These are phyloP conservation scores for Ogataea trehaloabstinens DNA, from an alignment of 805 yeast species.

Conservation along the genomic window DNA sequence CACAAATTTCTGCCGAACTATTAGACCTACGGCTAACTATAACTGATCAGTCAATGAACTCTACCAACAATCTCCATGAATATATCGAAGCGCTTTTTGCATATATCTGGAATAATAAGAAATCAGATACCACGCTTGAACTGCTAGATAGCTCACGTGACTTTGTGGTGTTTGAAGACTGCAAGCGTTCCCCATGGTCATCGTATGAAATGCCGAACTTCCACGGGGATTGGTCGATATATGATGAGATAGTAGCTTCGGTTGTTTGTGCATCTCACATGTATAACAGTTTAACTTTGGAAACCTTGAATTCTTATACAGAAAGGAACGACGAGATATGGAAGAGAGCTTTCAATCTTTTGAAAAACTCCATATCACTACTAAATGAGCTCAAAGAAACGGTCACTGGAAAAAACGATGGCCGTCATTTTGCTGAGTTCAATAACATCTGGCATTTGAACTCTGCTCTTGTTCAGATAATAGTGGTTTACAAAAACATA, in stretches of 20 bases:
- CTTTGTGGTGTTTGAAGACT: constrained; percentile 6
- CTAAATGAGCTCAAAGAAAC: constrained; percentile 14
- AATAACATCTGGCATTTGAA: constrained; percentile 17
- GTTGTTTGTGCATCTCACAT: constrained; percentile 18
- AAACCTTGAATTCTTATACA: constrained; percentile 11
- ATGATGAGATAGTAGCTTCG: constrained; percentile 24
- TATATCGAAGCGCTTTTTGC: constrained; percentile 24
- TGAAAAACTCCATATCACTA: constrained; percentile 21
- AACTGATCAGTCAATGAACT: constrained; percentile 21
- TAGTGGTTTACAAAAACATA: constrained; percentile 24
- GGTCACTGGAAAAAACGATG: constrained; percentile 1
- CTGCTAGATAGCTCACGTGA: constrained; percentile 12
- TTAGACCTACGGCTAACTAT: constrained; percentile 18
- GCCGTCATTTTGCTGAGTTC: constrained; percentile 7
- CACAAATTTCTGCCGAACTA: constrained; percentile 12
- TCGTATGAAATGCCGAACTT: constrained; percentile 6
- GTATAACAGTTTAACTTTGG: constrained; percentile 17
- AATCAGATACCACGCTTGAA: not conserved
- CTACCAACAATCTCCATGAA: constrained; percentile 22
- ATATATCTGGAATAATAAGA: not conserved
- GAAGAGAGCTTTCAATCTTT: constrained; percentile 22
- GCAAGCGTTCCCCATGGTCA: constrained; percentile 19
- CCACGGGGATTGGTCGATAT: constrained; percentile 18
- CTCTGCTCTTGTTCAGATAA: constrained; percentile 20
- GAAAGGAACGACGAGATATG: constrained; percentile 19